Percentiles rank a stretch among this genome's conserved stretches.
phyloP scores from a whole-genome alignment of 768 basidiomycete genomes.

The Termitomyces sp. region DNA sequence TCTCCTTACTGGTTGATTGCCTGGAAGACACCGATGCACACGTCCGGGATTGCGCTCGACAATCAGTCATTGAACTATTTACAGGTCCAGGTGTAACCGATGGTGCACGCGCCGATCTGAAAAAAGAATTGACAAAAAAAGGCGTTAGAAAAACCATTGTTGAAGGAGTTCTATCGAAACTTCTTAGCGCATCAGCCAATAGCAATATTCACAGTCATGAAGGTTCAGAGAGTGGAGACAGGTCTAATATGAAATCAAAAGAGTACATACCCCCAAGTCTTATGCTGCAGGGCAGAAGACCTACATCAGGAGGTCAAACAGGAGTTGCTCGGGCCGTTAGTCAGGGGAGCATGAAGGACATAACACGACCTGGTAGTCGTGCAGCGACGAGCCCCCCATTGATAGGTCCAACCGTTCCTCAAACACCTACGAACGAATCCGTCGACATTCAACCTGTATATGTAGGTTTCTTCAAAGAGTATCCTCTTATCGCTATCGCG shows the following conservation, averaged over 20 bases:
- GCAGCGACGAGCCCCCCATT: slow-evolving; percentile 34
- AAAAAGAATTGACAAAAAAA: slow-evolving; percentile 85
- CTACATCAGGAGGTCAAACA: slow-evolving; percentile 32
- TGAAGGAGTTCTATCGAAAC: slow-evolving; percentile 68
- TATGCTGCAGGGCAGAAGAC: slow-evolving; percentile 48
- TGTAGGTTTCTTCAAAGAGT: slow-evolving; percentile 35
- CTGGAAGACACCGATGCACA: slow-evolving; percentile 88
- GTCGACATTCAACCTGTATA: slow-evolving; percentile 59
- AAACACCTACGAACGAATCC: slow-evolving; percentile 33
- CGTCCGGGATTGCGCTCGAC: slow-evolving; percentile 82
- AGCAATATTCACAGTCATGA: slow-evolving; percentile 45
- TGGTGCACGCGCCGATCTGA: slow-evolving; percentile 86
- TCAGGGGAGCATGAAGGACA: slow-evolving; percentile 42
- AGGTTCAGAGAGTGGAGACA: slow-evolving; percentile 57
- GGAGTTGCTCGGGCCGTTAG: slow-evolving; percentile 41
- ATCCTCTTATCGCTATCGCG: background rate
- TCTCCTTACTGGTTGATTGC: slow-evolving; percentile 72
- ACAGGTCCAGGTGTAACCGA: slow-evolving; percentile 78
- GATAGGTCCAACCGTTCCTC: slow-evolving; percentile 29
- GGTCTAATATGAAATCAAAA: slow-evolving; percentile 31
- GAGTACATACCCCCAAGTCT: slow-evolving; percentile 77
- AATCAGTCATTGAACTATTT: slow-evolving; percentile 80
- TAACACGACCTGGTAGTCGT: slow-evolving; percentile 56
- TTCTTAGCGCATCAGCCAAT: slow-evolving; percentile 43
- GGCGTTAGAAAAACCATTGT: slow-evolving; percentile 83